phyloP scores from a whole-genome alignment of 495 filamentous ascomycete genomes.

The Pseudevernia furfuracea region DNA sequence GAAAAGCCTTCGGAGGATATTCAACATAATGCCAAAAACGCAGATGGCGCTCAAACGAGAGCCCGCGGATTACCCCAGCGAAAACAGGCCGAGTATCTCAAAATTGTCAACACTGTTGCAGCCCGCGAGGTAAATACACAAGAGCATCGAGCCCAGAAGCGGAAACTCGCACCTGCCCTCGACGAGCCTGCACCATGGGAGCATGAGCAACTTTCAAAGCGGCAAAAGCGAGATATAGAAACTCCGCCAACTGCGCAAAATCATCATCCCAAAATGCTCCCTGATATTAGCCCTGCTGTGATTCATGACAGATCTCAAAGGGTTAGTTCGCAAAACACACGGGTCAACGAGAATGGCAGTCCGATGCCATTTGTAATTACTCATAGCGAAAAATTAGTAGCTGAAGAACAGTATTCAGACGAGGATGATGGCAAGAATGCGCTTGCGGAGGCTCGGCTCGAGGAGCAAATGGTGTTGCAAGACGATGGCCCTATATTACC shows the following conservation, averaged over 20 bases:
- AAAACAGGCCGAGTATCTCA: not conserved
- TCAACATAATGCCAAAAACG: not conserved
- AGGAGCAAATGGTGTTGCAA: not conserved
- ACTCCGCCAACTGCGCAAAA: constrained; percentile 9
- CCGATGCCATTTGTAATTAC: constrained; percentile 22
- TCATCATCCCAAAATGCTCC: not conserved
- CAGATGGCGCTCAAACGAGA: not conserved
- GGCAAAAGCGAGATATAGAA: constrained; percentile 4
- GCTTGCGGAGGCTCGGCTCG: not conserved
- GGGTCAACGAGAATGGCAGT: constrained; percentile 31
- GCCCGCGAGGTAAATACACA: not conserved
- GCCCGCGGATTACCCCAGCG: not conserved
- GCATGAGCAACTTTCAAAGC: constrained; percentile 2
- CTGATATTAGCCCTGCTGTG: not conserved
- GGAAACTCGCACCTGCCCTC: not conserved
- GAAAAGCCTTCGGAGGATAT: not conserved
- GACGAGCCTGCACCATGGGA: not conserved
- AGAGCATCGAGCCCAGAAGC: not conserved
- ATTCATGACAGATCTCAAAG: constrained; percentile 8
- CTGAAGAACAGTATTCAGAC: not conserved
- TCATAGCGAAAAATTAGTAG: not conserved
- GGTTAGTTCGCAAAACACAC: constrained; percentile 28
- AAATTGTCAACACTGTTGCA: not conserved
- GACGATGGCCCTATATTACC: not conserved
- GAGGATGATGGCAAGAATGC: not conserved